phyloP scores from a whole-genome alignment of 1,139 yeast species.

The Kurtzmaniella quercitrusa region DNA sequence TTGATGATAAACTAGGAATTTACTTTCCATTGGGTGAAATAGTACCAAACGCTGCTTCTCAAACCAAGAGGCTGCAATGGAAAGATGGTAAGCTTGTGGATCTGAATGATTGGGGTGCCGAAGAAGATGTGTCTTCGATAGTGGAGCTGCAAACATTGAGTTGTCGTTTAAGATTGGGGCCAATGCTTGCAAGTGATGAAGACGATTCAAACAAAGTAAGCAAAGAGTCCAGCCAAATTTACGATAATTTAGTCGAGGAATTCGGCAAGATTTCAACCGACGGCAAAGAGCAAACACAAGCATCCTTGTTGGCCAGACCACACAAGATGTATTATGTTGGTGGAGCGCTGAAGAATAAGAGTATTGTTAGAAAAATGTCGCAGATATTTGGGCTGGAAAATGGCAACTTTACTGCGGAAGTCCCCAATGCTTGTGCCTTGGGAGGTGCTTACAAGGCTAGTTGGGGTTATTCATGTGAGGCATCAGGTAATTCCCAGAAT shows the following conservation, averaged over 20 bases:
- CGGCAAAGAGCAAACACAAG: conserved; percentile 41
- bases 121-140: conserved; percentile 71
- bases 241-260: conserved; percentile 20
- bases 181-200: conserved; percentile 43
- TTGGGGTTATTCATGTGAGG: conserved; percentile 53
- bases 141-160: conserved; percentile 86
- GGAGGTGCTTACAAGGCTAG: conserved; percentile 93
- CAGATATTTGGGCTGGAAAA: conserved; percentile 59
- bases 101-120: conserved; percentile 38
- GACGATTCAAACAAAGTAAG: conserved; percentile 7
- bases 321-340: conserved; percentile 78
- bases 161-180: conserved; percentile 75
- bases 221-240: conserved; percentile 15
- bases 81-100: conserved; percentile 19
- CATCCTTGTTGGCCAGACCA: conserved; percentile 54
- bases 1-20: conserved; percentile 58
- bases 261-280: conserved; percentile 49
- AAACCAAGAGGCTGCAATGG: conserved; percentile 47
- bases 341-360: conserved; percentile 72
- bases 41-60: conserved; percentile 73
- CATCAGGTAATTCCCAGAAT: conserved; percentile 32
- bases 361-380: conserved; percentile 67
- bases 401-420: conserved; percentile 70
- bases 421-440: conserved; percentile 87
- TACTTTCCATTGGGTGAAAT: conserved; percentile 89